Base-by-base conservation (phyloP, 1,284 basidiomycete genomes). In the Moesziomyces aphidis region DNA sequence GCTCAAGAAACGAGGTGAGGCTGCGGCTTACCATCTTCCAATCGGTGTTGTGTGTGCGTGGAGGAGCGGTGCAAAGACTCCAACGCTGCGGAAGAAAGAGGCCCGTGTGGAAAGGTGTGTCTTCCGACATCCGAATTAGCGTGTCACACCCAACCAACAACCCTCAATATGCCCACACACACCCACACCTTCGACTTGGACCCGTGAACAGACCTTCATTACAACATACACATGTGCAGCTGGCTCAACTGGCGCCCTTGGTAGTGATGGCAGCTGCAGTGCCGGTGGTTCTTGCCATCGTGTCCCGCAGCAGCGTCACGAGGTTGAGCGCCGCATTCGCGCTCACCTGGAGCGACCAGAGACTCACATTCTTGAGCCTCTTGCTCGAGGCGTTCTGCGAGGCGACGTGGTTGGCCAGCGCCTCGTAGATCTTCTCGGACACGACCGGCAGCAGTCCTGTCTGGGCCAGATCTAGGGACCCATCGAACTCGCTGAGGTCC, bases 401-500 rank as follows among this genome's bases (percentile, higher is more conserved):
- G 5, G 70, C 59, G 22, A 84, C 83, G 51, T 84, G 83, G 50
- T 79, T 74, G 19, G 83, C 83, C 31, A 84, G 51, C 11, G 83
- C 83, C 46, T 84, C 78, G 72, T 83, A 82, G 49, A 84, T 82
- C 66, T 83, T 82, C 28, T 80, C 76, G 11, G 72, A 77, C 7
- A 84, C 74, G 17, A 83, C 74, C 1, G 82, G 82, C 17, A 83
- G 56, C 26, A 84, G 60, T 6, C 83, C 83, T 2, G 83, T 84
- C 45, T 84, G 83, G 0, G 82, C 76, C 4, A 84, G 79, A 54
- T 84, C 83, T 19, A 84, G 49, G n/a, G 78, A 78, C 1, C 83
- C 83, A 26, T 84, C 81, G 45, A 84, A 84, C 51, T 84, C 83
- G 67, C 63, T 76, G 17, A 84, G 68, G 52, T 84, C 83, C 76